Conservation (phyloP, 768 basidiomycete genomes). For the Tulasnella sp. region DNA sequence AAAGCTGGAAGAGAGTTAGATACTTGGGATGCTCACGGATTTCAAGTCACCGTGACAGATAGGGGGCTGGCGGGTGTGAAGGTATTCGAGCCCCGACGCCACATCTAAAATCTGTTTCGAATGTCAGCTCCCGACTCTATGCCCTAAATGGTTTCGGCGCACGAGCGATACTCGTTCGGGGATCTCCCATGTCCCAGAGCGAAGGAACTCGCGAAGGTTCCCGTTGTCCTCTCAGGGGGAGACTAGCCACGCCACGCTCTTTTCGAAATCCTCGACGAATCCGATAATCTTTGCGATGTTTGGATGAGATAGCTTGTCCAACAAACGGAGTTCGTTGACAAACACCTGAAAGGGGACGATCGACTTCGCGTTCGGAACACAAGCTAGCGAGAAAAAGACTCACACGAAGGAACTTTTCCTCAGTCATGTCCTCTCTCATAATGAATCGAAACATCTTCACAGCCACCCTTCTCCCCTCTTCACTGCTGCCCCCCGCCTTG, state of each 20-base stretch:
- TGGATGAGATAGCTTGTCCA: neutral
- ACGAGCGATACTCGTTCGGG: neutral
- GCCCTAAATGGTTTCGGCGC: neutral
- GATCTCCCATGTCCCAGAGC: neutral
- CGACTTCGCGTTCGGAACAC: neutral
- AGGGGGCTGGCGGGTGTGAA: neutral
- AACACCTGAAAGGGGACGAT: neutral
- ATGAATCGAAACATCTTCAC: slow-evolving; percentile 1
- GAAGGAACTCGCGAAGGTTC: slow-evolving; percentile 1
- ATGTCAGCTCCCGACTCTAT: neutral
- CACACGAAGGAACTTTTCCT: neutral
- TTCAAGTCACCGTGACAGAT: neutral
- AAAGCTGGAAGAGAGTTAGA: neutral
- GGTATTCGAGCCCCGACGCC: neutral
- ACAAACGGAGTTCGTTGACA: neutral
- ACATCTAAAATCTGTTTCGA: neutral
- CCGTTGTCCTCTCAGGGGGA: slow-evolving; percentile 9
- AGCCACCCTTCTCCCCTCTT: neutral
- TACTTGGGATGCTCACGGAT: neutral
- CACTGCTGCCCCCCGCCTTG: neutral
- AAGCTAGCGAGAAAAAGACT: neutral
- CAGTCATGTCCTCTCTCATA: neutral
- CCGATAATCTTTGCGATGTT: neutral
- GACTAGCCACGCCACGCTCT: neutral
- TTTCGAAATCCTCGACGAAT: neutral